These are phyloP conservation scores for Nelumbo lutea DNA, from an alignment of 164 flowering plant genomes.

Conservation along the genomic window DNA sequence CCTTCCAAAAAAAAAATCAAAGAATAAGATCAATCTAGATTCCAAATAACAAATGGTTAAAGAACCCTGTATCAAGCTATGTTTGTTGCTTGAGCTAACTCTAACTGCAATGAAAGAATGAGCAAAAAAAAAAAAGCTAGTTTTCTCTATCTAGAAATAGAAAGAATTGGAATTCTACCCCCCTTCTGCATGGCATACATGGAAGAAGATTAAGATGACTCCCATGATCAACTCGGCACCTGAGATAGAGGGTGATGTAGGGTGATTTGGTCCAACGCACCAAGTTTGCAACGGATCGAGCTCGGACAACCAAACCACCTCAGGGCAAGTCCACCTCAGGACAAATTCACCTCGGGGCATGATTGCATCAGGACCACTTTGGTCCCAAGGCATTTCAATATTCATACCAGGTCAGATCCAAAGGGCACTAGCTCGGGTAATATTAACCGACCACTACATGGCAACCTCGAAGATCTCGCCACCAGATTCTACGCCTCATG, in stretches of 20 bases:
- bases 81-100: background rate
- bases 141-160: slow-evolving; percentile 49
- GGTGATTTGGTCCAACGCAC: too few species aligned
- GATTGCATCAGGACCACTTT: too few species aligned
- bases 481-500: too few species aligned
- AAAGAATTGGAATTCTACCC: slow-evolving; percentile 18
- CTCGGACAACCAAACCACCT: too few species aligned
- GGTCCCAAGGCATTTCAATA: too few species aligned
- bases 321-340: too few species aligned
- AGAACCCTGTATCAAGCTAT: slow-evolving; percentile 11
- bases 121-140: slow-evolving; percentile 36
- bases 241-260: slow-evolving; percentile 55
- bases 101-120: slow-evolving; percentile 53
- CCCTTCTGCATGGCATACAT: slow-evolving; percentile 16
- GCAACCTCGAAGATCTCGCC: too few species aligned
- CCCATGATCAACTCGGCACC: slow-evolving; percentile 32
- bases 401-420: too few species aligned
- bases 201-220: slow-evolving; percentile 4
- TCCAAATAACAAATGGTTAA: slow-evolving; percentile 16
- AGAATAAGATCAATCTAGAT: slow-evolving; percentile 30
- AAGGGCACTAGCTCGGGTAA: too few species aligned
- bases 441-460: too few species aligned
- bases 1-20: slow-evolving; percentile 33
- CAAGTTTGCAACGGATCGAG: too few species aligned
- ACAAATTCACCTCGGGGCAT: too few species aligned